These are phyloP conservation scores for Podospora sp. DNA, from an alignment of 495 filamentous ascomycete genomes.

Conservation along the genomic window DNA sequence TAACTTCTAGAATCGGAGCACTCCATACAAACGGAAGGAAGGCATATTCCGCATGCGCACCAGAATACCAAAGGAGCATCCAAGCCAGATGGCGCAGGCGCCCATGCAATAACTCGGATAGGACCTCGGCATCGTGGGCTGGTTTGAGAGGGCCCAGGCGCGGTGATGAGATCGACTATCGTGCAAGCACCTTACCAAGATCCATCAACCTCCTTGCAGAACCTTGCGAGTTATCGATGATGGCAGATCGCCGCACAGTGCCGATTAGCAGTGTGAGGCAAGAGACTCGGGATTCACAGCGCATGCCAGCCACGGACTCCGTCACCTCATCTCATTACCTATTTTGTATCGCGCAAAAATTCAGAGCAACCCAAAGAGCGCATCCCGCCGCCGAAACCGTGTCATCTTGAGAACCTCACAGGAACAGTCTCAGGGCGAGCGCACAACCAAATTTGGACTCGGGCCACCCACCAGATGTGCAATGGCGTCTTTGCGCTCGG, in stretches of 20 bases:
- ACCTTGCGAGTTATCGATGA: neutral
- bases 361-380: neutral
- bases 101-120: neutral
- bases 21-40: neutral
- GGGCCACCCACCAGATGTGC: neutral
- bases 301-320: conserved; percentile 9
- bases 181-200: too few species aligned
- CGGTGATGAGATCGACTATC: neutral
- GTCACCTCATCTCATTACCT: conserved; percentile 9
- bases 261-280: conserved; percentile 3
- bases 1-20: neutral
- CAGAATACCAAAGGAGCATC: neutral
- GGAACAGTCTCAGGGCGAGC: neutral
- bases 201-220: neutral
- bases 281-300: neutral
- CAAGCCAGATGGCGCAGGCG: neutral
- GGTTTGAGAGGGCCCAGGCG: neutral
- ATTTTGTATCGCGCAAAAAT: conserved; percentile 2
- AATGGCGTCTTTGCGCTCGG: neutral
- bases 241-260: neutral
- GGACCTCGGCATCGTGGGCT: neutral
- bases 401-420: neutral
- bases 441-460: too few species aligned
- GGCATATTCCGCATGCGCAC: neutral
- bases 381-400: too few species aligned